Conservation (phyloP, 371 early-diverging fungal species). For the Batkoa obscura region DNA sequence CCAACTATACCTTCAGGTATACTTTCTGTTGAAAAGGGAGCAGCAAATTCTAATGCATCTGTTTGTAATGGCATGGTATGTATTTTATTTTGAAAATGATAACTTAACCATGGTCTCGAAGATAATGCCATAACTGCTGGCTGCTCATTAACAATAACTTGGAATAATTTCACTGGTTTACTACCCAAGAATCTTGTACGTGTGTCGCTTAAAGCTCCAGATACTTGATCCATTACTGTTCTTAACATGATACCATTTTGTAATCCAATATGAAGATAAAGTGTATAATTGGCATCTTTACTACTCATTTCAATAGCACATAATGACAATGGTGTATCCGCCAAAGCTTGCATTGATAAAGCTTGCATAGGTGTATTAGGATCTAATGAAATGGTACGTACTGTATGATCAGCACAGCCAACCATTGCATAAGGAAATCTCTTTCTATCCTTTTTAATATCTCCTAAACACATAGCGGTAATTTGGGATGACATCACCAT, state of each 20-base stretch:
- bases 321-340: constrained; percentile 32
- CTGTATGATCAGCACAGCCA: constrained; percentile 83
- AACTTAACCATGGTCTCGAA: constrained; percentile 79
- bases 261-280: constrained; percentile 77
- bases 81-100: constrained; percentile 48
- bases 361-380: constrained; percentile 57
- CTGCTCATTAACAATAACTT: constrained; percentile 35
- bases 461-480: constrained; percentile 56
- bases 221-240: constrained; percentile 62
- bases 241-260: constrained; percentile 75
- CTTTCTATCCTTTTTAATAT: constrained; percentile 60
- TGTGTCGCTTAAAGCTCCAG: constrained; percentile 69
- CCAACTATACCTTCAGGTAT: constrained; percentile 80
- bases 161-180: constrained; percentile 56
- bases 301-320: constrained; percentile 62
- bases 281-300: constrained; percentile 36
- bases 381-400: constrained; percentile 71
- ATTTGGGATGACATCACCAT: constrained; percentile 50
- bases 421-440: constrained; percentile 58
- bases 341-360: constrained; percentile 45
- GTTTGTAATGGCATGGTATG: constrained; percentile 24
- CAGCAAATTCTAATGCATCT: constrained; percentile 27
- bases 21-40: constrained; percentile 75
- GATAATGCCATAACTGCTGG: constrained; percentile 69
- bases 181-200: constrained; percentile 73